phyloP scores from a whole-genome alignment of 1,284 basidiomycete genomes.

The Peniophora sp. region DNA sequence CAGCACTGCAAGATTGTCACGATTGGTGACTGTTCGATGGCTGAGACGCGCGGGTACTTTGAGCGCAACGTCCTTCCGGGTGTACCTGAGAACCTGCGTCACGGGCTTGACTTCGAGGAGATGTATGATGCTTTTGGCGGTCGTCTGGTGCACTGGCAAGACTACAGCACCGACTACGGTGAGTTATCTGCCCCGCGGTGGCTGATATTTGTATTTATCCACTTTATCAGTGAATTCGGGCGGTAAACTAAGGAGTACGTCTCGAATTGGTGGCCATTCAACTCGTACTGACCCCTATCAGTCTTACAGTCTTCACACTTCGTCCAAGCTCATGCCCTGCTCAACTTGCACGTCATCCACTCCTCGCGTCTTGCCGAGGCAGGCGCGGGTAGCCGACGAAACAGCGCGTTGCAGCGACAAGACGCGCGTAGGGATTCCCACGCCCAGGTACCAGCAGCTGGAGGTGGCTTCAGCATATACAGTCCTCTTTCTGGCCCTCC shows the following conservation, averaged over 20 bases:
- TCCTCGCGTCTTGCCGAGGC: constrained; percentile 43
- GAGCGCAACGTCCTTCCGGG: constrained; percentile 50
- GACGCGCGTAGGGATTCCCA: constrained; percentile 4
- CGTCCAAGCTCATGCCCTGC: constrained; percentile 65
- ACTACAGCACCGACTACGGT: constrained; percentile 68
- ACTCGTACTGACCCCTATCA: constrained; percentile 16
- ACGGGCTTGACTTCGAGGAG: constrained; percentile 56
- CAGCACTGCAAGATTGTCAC: constrained; percentile 80
- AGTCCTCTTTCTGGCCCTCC: constrained; percentile 32
- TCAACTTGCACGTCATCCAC: constrained; percentile 71
- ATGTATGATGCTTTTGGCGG: constrained; percentile 76
- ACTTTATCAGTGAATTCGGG: constrained; percentile 23
- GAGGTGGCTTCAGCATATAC: constrained; percentile 55
- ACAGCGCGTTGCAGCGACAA: constrained; percentile 10
- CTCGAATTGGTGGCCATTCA: constrained; percentile 1
- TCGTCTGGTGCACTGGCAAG: constrained; percentile 73
- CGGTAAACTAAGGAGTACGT: constrained; percentile 33
- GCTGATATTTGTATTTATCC: too few species aligned
- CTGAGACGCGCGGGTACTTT: constrained; percentile 60
- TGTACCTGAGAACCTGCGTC: constrained; percentile 49
- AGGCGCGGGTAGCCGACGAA: constrained; percentile 9
- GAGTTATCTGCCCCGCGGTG: too few species aligned
- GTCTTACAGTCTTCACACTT: constrained; percentile 71
- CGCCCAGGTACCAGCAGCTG: constrained; percentile 15
- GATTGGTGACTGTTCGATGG: constrained; percentile 68